Evolutionary conservation across 2,329 filamentous ascomycete species (phyloP), one percentile per base, ranked within the genome.

Genomic region (Cercospora brassicicola): DNA sequence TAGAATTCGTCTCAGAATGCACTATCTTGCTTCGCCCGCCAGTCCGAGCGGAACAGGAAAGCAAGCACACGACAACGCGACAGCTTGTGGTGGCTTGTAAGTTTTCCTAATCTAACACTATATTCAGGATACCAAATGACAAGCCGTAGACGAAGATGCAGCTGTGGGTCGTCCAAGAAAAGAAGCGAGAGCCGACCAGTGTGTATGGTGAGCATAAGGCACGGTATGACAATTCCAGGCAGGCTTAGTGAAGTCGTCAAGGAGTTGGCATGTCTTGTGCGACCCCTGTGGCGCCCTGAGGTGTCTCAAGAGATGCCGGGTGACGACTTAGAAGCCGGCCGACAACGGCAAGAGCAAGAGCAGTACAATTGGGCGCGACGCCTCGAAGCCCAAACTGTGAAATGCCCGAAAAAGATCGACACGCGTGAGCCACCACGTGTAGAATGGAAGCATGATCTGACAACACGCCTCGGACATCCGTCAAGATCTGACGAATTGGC

Each of bases 21-120:
- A 67, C 23, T 26, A 31, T 39, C 51, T 39, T 33, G 42, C 20
- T 48, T 60, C 39, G 59, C 36, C 67, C 53, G 59, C 48, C 45
- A 48, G 30, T 18, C 23, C 53, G 28, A 57, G 26, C 51, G 55
- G 61, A 65, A 59, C 66, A 62, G 62, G 67, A 67, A 70, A 55
- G 72, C 72, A 71, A 64, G 69, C 73, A 72, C 67, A 81, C 79
- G 76, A 81, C 8, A 79, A 72, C 67, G 81, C 79, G 76, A 81
- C 8, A 79, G 65, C 68, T 62, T 61, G 68, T 66, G 62, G 68
- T 70, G 68, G 65, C 65, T 66, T 70, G 59, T 70, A 45, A n/a
- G 18, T 39, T 57, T 64, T 26, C 15, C 7, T 48, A 36, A 10
- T 59, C 51, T 9, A 9, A 45, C 23, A 59, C 31, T 45, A 42